A percentile compares a stretch with the other conserved stretches of the same genome.
Evolutionary conservation across 2,329 filamentous ascomycete species (phyloP).

Genomic region (Colletotrichum siamense): DNA sequence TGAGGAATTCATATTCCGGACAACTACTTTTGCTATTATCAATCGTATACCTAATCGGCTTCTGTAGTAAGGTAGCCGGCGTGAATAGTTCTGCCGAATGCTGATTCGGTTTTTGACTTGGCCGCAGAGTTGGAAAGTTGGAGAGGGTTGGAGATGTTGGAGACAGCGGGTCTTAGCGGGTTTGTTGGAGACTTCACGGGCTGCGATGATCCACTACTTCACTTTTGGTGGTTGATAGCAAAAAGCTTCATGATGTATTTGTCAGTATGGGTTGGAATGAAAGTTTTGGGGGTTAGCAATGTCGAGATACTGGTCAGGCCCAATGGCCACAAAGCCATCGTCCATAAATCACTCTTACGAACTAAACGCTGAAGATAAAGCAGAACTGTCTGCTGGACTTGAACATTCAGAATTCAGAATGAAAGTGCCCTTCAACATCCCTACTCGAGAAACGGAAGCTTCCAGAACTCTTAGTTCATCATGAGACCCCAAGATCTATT

Average conservation of each 20-base stretch:
- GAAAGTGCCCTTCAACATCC: background rate
- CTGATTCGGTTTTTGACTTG: background rate
- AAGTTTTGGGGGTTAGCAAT: accelerated
- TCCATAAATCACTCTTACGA: background rate
- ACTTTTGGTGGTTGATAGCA: background rate
- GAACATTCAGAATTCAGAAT: background rate
- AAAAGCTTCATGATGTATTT: background rate
- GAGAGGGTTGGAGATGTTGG: background rate
- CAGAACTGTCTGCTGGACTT: background rate
- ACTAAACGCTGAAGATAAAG: background rate
- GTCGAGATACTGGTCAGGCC: background rate
- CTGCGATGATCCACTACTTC: background rate
- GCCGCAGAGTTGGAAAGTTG: background rate
- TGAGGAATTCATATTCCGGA: background rate
- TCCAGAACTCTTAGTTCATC: background rate
- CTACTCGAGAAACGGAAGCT: background rate
- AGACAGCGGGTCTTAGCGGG: background rate
- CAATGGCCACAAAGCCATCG: background rate
- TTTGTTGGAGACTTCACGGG: background rate
- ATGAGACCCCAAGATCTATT: background rate
- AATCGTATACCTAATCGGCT: background rate
- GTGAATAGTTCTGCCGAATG: background rate
- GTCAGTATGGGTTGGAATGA: background rate
- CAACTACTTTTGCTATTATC: background rate
- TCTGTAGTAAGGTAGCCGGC: background rate